Percentiles rank a stretch among this genome's conserved stretches.
phyloP scores from a whole-genome alignment of 2,329 filamentous ascomycete species.

The Thielaviopsis populi region DNA sequence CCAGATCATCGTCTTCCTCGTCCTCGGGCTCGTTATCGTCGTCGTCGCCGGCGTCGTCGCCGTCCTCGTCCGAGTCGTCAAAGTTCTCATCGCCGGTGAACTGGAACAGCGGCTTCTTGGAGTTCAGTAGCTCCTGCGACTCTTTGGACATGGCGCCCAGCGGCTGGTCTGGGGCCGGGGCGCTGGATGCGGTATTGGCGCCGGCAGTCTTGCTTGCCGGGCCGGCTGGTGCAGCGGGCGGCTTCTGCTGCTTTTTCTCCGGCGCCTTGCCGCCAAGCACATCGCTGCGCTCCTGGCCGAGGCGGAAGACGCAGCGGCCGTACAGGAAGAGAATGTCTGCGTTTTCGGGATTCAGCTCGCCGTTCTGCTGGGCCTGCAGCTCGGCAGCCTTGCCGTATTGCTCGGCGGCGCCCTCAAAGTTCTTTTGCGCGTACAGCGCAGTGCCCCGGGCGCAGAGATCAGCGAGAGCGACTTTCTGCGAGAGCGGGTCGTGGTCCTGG shows the following conservation, averaged over 20 bases:
- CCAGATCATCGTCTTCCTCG: slow-evolving; percentile 57
- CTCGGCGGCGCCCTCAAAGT: slow-evolving; percentile 74
- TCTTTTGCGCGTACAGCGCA: slow-evolving; percentile 75
- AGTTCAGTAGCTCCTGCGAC: slow-evolving; percentile 18
- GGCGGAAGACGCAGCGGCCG: slow-evolving; percentile 82
- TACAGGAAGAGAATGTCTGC: slow-evolving; percentile 91
- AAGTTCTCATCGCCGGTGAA: slow-evolving; percentile 93
- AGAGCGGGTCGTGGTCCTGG: slow-evolving; percentile 16
- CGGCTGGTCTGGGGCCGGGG: slow-evolving; percentile 25
- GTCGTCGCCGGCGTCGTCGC: slow-evolving; percentile 29
- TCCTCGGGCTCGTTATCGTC: slow-evolving; percentile 33
- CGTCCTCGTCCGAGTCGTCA: slow-evolving; percentile 65
- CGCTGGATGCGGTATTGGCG: slow-evolving; percentile 30
- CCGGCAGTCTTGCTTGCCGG: slow-evolving; percentile 30
- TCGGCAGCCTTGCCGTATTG: slow-evolving; percentile 79
- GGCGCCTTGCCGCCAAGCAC: slow-evolving; percentile 72
- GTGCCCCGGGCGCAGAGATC: slow-evolving; percentile 69
- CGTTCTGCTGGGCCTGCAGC: slow-evolving; percentile 79
- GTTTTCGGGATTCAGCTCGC: slow-evolving; percentile 79
- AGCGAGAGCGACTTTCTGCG: slow-evolving; percentile 41
- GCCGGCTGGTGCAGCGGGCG: not conserved
- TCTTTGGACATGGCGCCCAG: slow-evolving; percentile 25
- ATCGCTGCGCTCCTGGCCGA: slow-evolving; percentile 87
- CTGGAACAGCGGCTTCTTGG: slow-evolving; percentile 70
- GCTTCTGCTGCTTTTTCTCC: slow-evolving; percentile 32